A percentile compares a stretch with the other conserved stretches of the same genome.
These are phyloP conservation scores for Schoenoplectus tabernaemontani DNA, from an alignment of 202 grass and related monocot genomes.

Conservation along the genomic window DNA sequence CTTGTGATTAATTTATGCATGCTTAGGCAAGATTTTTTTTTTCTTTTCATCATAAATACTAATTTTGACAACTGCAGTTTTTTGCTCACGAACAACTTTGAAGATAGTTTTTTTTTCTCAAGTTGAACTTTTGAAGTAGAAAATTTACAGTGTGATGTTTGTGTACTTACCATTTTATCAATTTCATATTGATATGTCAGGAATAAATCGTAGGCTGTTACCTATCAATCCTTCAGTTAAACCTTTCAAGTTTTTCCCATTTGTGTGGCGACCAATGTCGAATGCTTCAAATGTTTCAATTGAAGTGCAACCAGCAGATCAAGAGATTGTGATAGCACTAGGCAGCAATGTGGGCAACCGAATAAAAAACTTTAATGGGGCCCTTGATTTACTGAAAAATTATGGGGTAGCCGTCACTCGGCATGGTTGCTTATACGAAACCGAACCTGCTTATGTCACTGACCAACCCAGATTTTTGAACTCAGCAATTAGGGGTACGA, in stretches of 20 bases:
- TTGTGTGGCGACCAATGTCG: slow-evolving; percentile 17
- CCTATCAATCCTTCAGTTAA: background rate
- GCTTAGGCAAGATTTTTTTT: background rate
- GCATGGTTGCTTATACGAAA: slow-evolving; percentile 75
- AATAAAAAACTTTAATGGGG: slow-evolving; percentile 50
- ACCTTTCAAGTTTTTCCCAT: background rate
- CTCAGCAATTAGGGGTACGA: slow-evolving; percentile 71
- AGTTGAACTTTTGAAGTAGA: background rate
- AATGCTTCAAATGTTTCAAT: slow-evolving; percentile 16
- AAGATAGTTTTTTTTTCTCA: background rate
- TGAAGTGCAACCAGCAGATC: slow-evolving; percentile 26
- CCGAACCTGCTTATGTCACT: slow-evolving; percentile 73
- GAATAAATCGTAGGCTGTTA: background rate
- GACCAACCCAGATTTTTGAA: slow-evolving; percentile 77
- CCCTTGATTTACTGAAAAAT: slow-evolving; percentile 51
- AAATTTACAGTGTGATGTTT: background rate
- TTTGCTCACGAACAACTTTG: background rate
- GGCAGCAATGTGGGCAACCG: slow-evolving; percentile 80
- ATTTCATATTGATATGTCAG: slow-evolving; percentile 14
- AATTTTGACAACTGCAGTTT: background rate
- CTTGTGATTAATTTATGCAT: background rate
- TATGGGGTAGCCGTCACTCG: slow-evolving; percentile 51
- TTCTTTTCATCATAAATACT: background rate
- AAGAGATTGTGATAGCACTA: slow-evolving; percentile 80
- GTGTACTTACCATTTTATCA: background rate